Evolutionary conservation across 257 asterid species (phyloP), one percentile per base, ranked within the genome.

Genomic region (Craterostigma plantagineum): DNA sequence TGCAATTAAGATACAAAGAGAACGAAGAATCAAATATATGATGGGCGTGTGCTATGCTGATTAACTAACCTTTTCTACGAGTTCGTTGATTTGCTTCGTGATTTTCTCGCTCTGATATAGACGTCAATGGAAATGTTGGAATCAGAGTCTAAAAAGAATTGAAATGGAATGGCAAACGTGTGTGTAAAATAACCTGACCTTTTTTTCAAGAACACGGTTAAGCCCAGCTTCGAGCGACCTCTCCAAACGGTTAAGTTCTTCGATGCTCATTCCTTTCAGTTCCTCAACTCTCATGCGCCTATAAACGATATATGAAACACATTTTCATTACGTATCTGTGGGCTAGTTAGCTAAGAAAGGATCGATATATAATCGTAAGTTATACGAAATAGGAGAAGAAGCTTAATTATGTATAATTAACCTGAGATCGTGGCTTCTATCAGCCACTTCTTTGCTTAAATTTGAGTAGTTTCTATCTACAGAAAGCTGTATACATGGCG

Each of bases 221-320:
- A 87, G 66, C 46, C 93, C 98, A 15, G 38, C 43, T 69, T 87
- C 98, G 14, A 87, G 78, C 7, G 77, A 67, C 45, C 34, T 70
- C 65, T 87, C 98, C 37, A 87, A 60, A 9, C 43, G 54, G 51
- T 82, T 83, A 62, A 87, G 57, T 60, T 82, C 95, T 46, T 82
- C 81, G 10, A 87, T 54, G 45, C 72, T 68, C 46, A 82, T 60
- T 14, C 76, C 93, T 50, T 74, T 80, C 30, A 87, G 81, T 53
- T 87, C 92, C 67, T 87, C 95, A 1, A 92, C 98, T 49, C 95
- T 76, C 93, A 82, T 76, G 83, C 77, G 93, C 82, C n/a, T 13
- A n/a, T n/a, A n/a, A 15, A n/a, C 0, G 14, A 50, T 18, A 54
- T 2, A 15, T 16, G 10, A 43, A 15, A 3, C 13, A 16, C n/a